phyloP scores from a whole-genome alignment of 2,329 filamentous ascomycete genomes.

The Xylaria polymorpha region DNA sequence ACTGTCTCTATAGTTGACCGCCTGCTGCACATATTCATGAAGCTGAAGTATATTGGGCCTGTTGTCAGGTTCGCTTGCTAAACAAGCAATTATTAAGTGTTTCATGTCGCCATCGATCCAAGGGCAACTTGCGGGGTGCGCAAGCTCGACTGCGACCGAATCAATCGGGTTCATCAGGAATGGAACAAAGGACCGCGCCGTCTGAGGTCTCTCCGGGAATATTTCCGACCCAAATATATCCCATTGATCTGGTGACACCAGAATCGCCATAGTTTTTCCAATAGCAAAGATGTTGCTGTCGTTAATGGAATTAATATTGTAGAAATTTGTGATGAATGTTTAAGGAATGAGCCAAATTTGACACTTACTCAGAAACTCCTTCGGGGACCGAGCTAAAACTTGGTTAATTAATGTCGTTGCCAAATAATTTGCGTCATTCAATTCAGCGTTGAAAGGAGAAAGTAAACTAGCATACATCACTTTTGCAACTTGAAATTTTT shows the following conservation, averaged over 20 bases:
- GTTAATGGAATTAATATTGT: background rate
- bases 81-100: background rate
- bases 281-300: background rate
- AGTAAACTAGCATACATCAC: background rate
- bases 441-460: background rate
- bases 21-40: background rate
- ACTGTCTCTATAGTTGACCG: background rate
- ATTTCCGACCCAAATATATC: background rate
- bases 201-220: background rate
- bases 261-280: background rate
- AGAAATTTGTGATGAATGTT: background rate
- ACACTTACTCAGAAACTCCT: slow-evolving; percentile 4
- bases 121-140: background rate
- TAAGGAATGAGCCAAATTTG: background rate
- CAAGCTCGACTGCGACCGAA: background rate
- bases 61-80: background rate
- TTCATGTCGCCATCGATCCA: background rate
- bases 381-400: background rate
- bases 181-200: background rate
- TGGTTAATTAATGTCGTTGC: background rate
- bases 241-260: background rate
- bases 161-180: background rate
- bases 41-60: background rate
- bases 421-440: background rate
- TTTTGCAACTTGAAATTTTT: too few species aligned